Conservation (phyloP, 257 asterid genomes). For the Rhazya stricta region DNA sequence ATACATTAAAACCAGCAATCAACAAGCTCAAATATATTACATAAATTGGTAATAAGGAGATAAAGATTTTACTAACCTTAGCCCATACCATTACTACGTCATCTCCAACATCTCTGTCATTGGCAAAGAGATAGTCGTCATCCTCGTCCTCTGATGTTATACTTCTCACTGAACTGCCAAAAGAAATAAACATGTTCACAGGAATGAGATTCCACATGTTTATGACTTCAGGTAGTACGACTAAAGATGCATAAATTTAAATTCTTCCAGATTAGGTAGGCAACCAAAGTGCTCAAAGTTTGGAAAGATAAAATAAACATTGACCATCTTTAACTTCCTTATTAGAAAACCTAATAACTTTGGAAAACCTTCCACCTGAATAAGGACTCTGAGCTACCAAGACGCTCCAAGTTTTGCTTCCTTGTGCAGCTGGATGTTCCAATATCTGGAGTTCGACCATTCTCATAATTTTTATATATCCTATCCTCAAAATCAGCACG, state of each 20-base stretch:
- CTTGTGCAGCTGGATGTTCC: constrained; percentile 27
- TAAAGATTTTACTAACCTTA: constrained; percentile 38
- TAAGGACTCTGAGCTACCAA: constrained; percentile 58
- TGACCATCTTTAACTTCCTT: constrained; percentile 6
- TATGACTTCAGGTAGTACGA: background rate
- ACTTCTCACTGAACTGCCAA: constrained; percentile 81
- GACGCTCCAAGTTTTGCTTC: constrained; percentile 37
- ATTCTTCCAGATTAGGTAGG: background rate
- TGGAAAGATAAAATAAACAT: background rate
- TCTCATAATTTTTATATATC: constrained; percentile 17
- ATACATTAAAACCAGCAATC: constrained; percentile 15
- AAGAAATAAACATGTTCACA: constrained; percentile 21
- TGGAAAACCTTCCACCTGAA: constrained; percentile 53
- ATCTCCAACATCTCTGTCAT: constrained; percentile 44
- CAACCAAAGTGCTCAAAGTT: background rate
- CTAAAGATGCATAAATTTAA: background rate
- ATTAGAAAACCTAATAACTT: constrained; percentile 5
- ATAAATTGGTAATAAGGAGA: constrained; percentile 17
- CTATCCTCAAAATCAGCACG: constrained; percentile 30
- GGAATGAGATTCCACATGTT: background rate
- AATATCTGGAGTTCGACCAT: constrained; percentile 36
- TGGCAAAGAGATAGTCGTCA: constrained; percentile 34
- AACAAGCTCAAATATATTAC: constrained; percentile 6
- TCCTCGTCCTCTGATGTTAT: constrained; percentile 54
- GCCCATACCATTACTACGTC: constrained; percentile 73